A percentile compares a stretch with the other conserved stretches of the same genome.
Evolutionary conservation across 2,329 filamentous ascomycete species (phyloP).

Genomic region (Monilinia laxa): DNA sequence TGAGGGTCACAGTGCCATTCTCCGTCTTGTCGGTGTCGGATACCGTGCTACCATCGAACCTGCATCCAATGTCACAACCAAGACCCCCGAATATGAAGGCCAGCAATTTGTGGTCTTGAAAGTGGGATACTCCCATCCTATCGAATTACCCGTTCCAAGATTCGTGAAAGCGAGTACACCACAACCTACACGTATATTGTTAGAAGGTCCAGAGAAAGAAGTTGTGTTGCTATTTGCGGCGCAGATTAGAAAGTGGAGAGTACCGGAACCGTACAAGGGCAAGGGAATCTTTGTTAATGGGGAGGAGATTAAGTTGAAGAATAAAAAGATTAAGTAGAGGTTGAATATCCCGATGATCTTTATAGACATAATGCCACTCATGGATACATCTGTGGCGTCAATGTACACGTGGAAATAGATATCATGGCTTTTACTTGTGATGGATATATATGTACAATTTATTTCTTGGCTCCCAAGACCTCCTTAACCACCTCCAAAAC

Average conservation of each 20-base stretch:
- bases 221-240: conserved; percentile 90
- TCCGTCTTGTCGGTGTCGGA: conserved; percentile 91
- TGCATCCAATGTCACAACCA: conserved; percentile 59
- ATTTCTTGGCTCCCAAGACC: conserved; percentile 57
- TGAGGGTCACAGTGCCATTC: conserved; percentile 91
- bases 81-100: conserved; percentile 65
- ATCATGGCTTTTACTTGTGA: conserved; percentile 13
- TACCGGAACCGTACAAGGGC: conserved; percentile 96
- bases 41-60: conserved; percentile 87
- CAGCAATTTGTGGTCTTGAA: conserved; percentile 92
- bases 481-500: conserved; percentile 81
- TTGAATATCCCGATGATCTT: conserved; percentile 25
- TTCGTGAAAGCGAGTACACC: conserved; percentile 86
- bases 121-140: conserved; percentile 93
- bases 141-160: conserved; percentile 80
- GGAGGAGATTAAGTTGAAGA: conserved; percentile 97
- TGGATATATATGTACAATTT: conserved; percentile 25
- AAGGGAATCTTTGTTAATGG: conserved; percentile 99
- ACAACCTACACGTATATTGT: conserved; percentile 83
- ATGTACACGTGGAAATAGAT: conserved; percentile 7
- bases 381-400: conserved; percentile 25
- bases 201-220: conserved; percentile 86
- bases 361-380: conserved; percentile 33
- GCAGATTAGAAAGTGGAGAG: conserved; percentile 81
- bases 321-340: conserved; percentile 88